Conservation (phyloP, 768 basidiomycete species). For the Russula sp. region DNA sequence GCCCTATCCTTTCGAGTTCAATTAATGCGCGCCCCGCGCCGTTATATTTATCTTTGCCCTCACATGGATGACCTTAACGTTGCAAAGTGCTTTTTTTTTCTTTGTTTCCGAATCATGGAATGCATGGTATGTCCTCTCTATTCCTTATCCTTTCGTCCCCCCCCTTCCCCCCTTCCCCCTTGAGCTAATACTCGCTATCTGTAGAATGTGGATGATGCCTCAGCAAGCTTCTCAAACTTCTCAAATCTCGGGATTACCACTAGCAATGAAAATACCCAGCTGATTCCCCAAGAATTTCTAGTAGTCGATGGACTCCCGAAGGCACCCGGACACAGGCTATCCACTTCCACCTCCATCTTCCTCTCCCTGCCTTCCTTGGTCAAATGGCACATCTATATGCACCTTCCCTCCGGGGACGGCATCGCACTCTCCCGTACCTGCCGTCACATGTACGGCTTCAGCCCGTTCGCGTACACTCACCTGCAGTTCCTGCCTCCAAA, state of each 20-base stretch:
- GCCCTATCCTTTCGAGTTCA: background rate
- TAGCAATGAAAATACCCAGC: background rate
- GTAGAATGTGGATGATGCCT: slow-evolving; percentile 6
- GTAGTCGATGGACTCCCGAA: background rate
- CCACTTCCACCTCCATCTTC: background rate
- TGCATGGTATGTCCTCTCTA: background rate
- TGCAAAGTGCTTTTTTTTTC: background rate
- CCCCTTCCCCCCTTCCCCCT: background rate
- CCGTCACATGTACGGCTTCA: slow-evolving; percentile 9
- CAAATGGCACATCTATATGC: slow-evolving; percentile 3
- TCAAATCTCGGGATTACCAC: background rate
- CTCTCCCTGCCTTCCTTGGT: slow-evolving; percentile 1
- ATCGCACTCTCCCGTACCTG: slow-evolving; percentile 12
- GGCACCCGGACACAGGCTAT: background rate
- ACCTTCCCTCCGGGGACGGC: slow-evolving; percentile 4
- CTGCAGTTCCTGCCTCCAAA: slow-evolving; percentile 11
- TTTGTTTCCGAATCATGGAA: background rate
- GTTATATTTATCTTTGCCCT: background rate
- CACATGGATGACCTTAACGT: background rate
- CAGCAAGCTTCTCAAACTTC: background rate
- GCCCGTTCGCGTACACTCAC: slow-evolving; percentile 10
- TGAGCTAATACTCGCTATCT: background rate
- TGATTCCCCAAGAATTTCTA: background rate
- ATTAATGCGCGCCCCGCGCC: background rate
- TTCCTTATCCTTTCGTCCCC: background rate